These are phyloP conservation scores for Sporisorium iseilematis-ciliati DNA, from an alignment of 1,284 basidiomycete species.

Conservation along the genomic window DNA sequence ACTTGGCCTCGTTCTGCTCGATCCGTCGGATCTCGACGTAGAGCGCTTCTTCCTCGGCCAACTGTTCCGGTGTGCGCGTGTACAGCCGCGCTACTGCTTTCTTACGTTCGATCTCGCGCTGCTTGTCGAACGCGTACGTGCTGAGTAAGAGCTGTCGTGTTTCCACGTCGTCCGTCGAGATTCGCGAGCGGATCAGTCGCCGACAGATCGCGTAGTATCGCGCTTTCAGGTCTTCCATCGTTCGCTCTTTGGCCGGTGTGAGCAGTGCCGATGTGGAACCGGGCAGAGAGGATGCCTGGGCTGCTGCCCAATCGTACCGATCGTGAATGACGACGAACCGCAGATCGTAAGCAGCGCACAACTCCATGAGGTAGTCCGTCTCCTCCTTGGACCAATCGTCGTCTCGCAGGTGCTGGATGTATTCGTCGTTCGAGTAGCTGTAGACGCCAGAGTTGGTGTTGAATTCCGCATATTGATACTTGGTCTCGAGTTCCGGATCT, in stretches of 20 bases:
- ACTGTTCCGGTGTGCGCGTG: conserved; percentile 85
- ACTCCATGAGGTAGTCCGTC: conserved; percentile 89
- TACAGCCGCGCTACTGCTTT: conserved; percentile 87
- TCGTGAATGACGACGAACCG: conserved; percentile 92
- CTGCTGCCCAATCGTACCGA: conserved; percentile 79
- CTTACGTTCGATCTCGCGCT: conserved; percentile 89
- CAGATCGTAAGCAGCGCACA: conserved; percentile 85
- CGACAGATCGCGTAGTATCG: conserved; percentile 93
- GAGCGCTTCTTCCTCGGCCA: conserved; percentile 94
- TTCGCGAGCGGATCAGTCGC: conserved; percentile 82
- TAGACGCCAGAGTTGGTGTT: conserved; percentile 79
- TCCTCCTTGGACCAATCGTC: conserved; percentile 91
- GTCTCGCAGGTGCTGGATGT: conserved; percentile 83
- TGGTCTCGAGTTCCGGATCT: conserved; percentile 42
- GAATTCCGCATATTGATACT: conserved; percentile 81
- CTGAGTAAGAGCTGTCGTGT: conserved; percentile 63
- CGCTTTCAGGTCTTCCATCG: conserved; percentile 86
- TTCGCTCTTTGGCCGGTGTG: conserved; percentile 34
- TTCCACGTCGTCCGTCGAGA: conserved; percentile 63
- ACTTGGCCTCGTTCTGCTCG: conserved; percentile 90
- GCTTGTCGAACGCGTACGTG: conserved; percentile 73
- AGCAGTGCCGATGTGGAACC: background rate
- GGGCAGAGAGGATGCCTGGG: conserved; percentile 22
- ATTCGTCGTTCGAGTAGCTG: conserved; percentile 91
- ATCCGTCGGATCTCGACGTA: conserved; percentile 93